Evolutionary conservation across 2,329 filamentous ascomycete species (phyloP), one percentile per base, ranked within the genome.

Genomic region (Coccinonectria pachysandricola): DNA sequence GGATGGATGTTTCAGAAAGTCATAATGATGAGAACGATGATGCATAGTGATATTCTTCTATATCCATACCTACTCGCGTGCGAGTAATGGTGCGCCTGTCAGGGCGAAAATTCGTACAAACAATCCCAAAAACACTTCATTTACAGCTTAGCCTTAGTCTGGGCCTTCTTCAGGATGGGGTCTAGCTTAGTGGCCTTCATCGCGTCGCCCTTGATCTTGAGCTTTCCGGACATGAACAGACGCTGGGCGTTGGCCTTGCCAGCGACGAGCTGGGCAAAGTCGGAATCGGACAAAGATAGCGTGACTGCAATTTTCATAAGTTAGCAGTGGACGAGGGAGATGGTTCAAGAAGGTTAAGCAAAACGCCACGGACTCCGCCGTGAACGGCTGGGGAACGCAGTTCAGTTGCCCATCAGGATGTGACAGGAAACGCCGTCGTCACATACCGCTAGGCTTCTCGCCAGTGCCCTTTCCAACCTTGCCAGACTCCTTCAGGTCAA

Each of bases 171-270:
- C 40, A 94, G 64, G 48, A 96, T 80, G 20, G 85, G 82, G 61
- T 95, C 86, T 60, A 95, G 75, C 76, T 92, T 94, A 34, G 87
- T 95, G 19, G 91, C 82, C 74, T 95, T 95, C 88, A 96, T 96
- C 35, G 96, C 76, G 56, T 96, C 86, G 38, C 91, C 91, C 75
- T 86, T 92, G 54, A 96, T 75, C 81, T 96, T 98, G 52, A 98
- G 69, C 71, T 94, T 95, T 48, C 91, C 91, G n/a, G 74, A 74
- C 88, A 98, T 96, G 64, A 96, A 95, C 39, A 98, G 65, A 45
- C 79, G 77, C 69, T 98, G 91, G 31, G 91, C 86, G 53, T 95
- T 94, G 46, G 83, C 85, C 66, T 92, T 85, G 53, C 91, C 91
- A 19, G 67, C 50, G 28, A 93, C 77, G 40, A 98, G 71, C 54